Conservation (phyloP, 306 rosid species). For the Prinsepia uniflora region DNA sequence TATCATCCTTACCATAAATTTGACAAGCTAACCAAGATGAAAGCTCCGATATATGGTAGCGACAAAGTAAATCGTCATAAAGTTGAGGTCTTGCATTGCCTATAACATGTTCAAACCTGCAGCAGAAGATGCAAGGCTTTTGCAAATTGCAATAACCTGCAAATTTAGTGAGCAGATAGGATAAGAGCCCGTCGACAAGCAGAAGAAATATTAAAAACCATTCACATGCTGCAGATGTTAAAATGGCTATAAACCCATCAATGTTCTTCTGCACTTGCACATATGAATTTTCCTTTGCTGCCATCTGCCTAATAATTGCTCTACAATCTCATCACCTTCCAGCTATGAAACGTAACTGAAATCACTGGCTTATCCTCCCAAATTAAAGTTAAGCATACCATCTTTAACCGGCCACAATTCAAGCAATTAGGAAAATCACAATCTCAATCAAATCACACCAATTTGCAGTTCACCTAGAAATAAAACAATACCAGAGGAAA, state of each 20-base stretch:
- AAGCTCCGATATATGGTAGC: slow-evolving; percentile 56
- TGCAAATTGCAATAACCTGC: slow-evolving; percentile 66
- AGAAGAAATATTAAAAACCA: slow-evolving; percentile 80
- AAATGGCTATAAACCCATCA: slow-evolving; percentile 35
- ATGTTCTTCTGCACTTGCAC: slow-evolving; percentile 40
- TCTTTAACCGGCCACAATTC: slow-evolving; percentile 19
- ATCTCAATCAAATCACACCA: slow-evolving; percentile 6
- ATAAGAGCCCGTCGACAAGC: slow-evolving; percentile 52
- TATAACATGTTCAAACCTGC: slow-evolving; percentile 62
- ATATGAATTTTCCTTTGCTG: slow-evolving; percentile 39
- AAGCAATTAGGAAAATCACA: slow-evolving; percentile 20
- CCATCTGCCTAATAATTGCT: slow-evolving; percentile 44
- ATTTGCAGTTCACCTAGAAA: slow-evolving; percentile 22
- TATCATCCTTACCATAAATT: slow-evolving; percentile 42
- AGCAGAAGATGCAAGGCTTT: slow-evolving; percentile 77
- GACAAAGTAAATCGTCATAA: slow-evolving; percentile 55
- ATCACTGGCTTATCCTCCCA: slow-evolving; percentile 24
- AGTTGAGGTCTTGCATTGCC: slow-evolving; percentile 37
- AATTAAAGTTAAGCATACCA: slow-evolving; percentile 33
- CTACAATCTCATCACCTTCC: slow-evolving; percentile 31
- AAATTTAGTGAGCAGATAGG: slow-evolving; percentile 56
- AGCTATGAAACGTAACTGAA: slow-evolving; percentile 17
- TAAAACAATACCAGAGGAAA: slow-evolving; percentile 9
- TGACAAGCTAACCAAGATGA: slow-evolving; percentile 56
- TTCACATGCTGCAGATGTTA: slow-evolving; percentile 76